These are phyloP conservation scores for Cymbopogon flexuosus DNA, from an alignment of 202 grass and related monocot species.

Conservation along the genomic window DNA sequence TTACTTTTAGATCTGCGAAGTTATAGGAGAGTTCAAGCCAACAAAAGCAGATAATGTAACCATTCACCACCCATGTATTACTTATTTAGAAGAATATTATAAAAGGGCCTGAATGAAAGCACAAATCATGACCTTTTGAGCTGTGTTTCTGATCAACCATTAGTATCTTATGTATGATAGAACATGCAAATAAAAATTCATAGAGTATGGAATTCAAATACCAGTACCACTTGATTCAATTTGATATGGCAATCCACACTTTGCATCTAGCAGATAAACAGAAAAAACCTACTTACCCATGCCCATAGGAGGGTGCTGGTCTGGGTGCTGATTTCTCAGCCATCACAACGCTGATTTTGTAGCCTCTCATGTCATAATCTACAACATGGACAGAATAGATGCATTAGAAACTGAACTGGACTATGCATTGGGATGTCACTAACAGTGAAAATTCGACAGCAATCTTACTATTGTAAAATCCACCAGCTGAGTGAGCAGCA, in stretches of 20 bases:
- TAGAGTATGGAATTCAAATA: neutral
- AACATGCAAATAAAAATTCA: neutral
- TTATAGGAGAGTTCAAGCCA: neutral
- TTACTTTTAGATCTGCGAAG: neutral
- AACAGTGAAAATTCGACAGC: neutral
- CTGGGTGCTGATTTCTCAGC: slow-evolving; percentile 93
- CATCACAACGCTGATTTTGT: slow-evolving; percentile 88
- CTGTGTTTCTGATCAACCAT: neutral
- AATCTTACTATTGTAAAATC: slow-evolving; percentile 86
- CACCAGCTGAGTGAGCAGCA: slow-evolving; percentile 92
- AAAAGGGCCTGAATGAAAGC: neutral
- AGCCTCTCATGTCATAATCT: slow-evolving; percentile 95
- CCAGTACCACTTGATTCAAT: neutral
- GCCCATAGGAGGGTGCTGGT: slow-evolving; percentile 74
- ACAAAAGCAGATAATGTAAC: neutral
- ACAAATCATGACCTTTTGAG: neutral
- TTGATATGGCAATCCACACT: neutral
- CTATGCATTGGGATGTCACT: neutral
- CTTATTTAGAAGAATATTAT: neutral
- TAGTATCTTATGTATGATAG: neutral
- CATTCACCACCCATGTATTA: neutral
- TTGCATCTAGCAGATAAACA: slow-evolving; percentile 8
- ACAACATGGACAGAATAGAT: slow-evolving; percentile 27
- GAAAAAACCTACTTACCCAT: slow-evolving; percentile 53
- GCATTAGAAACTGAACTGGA: slow-evolving; percentile 19